A percentile compares a stretch with the other conserved stretches of the same genome.
phyloP scores from a whole-genome alignment of 2,329 filamentous ascomycete species.

The Hypomyces perniciosus region DNA sequence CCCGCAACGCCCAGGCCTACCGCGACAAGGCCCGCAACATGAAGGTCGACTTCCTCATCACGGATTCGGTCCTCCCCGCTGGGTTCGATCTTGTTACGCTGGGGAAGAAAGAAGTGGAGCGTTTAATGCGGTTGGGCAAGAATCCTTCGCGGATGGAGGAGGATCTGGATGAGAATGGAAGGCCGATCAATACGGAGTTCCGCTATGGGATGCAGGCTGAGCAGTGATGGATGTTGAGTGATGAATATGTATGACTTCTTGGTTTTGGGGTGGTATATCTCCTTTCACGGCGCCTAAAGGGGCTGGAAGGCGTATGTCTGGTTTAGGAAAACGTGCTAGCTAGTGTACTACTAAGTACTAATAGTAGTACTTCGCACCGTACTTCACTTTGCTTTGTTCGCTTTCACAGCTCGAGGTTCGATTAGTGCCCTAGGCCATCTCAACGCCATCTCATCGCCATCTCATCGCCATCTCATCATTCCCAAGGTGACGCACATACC shows the following conservation, averaged over 20 bases:
- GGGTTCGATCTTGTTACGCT: slow-evolving; percentile 46
- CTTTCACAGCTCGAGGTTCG: too few relatives aligned
- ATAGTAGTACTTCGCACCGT: too few relatives aligned
- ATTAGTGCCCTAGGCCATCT: too few relatives aligned
- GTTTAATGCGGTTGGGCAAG: slow-evolving; percentile 36
- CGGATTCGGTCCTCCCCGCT: slow-evolving; percentile 38
- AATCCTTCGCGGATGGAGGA: slow-evolving; percentile 45
- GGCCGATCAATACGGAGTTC: slow-evolving; percentile 32
- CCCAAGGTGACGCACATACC: too few relatives aligned
- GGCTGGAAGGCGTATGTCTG: too few relatives aligned
- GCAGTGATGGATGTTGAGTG: neutral
- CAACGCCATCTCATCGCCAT: too few relatives aligned
- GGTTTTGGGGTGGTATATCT: neutral
- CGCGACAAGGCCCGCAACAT: slow-evolving; percentile 54
- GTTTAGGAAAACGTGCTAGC: too few relatives aligned
- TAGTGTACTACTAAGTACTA: too few relatives aligned
- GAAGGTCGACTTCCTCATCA: slow-evolving; percentile 46
- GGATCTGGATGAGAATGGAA: slow-evolving; percentile 37
- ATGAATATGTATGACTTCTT: neutral
- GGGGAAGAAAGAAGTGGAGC: slow-evolving; percentile 42
- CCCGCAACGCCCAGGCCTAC: slow-evolving; percentile 49
- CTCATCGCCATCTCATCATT: too few relatives aligned
- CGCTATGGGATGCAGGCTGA: neutral
- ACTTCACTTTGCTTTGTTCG: too few relatives aligned
- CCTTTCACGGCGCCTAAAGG: neutral